phyloP scores from a whole-genome alignment of 257 asterid genomes.

The Cruciata laevipes region DNA sequence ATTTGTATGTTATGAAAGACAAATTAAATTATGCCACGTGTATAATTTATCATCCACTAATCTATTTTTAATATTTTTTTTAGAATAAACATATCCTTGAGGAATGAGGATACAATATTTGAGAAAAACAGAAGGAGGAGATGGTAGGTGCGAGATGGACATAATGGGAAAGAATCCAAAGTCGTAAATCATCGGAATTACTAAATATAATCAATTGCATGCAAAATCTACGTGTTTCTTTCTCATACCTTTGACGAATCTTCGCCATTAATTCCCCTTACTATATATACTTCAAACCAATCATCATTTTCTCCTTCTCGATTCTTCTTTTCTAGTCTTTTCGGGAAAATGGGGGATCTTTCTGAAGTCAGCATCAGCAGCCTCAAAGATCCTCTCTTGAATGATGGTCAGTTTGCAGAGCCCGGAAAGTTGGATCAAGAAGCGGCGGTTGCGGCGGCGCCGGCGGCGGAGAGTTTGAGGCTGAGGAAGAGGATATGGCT shows the following conservation, averaged over 20 bases:
- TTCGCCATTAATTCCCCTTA: background rate
- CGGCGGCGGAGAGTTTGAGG: background rate
- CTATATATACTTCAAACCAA: too few relatives aligned
- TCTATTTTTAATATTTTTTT: too few relatives aligned
- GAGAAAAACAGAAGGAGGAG: too few relatives aligned
- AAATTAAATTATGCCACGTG: too few relatives aligned
- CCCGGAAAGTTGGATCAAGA: background rate
- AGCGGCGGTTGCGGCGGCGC: background rate
- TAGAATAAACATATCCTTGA: too few relatives aligned
- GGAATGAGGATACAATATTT: too few relatives aligned
- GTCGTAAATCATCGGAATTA: too few relatives aligned
- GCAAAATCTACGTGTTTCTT: background rate
- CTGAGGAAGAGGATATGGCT: constrained; percentile 18
- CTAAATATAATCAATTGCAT: background rate
- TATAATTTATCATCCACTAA: too few relatives aligned
- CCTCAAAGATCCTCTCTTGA: background rate
- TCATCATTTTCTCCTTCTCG: background rate
- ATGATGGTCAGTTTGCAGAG: background rate
- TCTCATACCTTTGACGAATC: background rate
- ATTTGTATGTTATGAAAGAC: too few relatives aligned
- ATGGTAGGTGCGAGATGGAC: too few relatives aligned
- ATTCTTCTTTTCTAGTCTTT: background rate
- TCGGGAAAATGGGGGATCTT: constrained; percentile 4
- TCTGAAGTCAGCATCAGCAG: background rate
- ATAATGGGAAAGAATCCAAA: too few relatives aligned